A percentile compares a stretch with the other conserved stretches of the same genome.
These are phyloP conservation scores for Macrophomina phaseolina DNA, from an alignment of 2,329 filamentous ascomycete species.

Conservation along the genomic window DNA sequence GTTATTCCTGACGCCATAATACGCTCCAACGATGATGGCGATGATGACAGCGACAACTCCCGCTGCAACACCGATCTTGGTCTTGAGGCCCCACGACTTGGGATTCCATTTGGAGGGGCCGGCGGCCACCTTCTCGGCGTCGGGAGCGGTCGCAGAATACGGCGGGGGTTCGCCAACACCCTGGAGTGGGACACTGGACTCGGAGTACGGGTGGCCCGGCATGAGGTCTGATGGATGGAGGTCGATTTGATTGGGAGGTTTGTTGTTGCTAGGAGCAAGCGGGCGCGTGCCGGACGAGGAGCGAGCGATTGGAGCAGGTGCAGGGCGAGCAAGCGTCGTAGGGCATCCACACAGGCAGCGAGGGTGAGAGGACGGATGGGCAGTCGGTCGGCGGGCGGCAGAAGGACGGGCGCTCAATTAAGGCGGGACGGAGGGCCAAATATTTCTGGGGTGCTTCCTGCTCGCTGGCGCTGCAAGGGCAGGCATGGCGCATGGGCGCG, in stretches of 20 bases:
- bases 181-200: slow-evolving; percentile 12
- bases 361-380: not conserved
- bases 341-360: not conserved
- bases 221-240: not conserved
- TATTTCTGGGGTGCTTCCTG: not conserved
- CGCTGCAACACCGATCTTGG: slow-evolving; percentile 57
- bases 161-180: slow-evolving; percentile 13
- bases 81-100: slow-evolving; percentile 44
- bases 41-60: slow-evolving; percentile 60
- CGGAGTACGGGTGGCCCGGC: slow-evolving; percentile 2
- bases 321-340: not conserved
- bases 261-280: not conserved
- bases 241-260: too few relatives aligned
- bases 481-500: not conserved
- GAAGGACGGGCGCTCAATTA: not conserved
- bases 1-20: slow-evolving; percentile 19
- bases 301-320: not conserved
- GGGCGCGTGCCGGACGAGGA: not conserved
- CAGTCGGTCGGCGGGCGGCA: not conserved
- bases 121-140: slow-evolving; percentile 2
- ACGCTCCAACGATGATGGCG: slow-evolving; percentile 60
- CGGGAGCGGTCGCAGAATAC: not conserved
- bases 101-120: slow-evolving; percentile 24
- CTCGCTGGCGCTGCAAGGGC: slow-evolving; percentile 18
- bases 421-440: not conserved